Base-by-base conservation (phyloP, 164 flowering plant genomes). In the Akebia trifoliata region DNA sequence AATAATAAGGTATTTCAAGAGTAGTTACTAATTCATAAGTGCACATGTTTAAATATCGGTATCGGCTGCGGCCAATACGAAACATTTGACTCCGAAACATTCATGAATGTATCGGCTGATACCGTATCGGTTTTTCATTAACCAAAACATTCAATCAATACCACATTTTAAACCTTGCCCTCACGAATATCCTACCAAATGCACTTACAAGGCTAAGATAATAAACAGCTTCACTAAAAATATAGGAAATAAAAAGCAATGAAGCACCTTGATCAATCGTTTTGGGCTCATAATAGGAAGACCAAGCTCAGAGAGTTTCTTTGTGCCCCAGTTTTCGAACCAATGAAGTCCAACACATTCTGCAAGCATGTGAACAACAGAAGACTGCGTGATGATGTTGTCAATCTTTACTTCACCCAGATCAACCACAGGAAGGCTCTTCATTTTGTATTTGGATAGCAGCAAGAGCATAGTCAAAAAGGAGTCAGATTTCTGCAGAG, bases 371-470 rank as follows among this genome's bases (percentile, higher is more conserved):
- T 90, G 99, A 57, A 94, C 84, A 29, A 94, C 99, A 54, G 89
- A 80, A 51, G 96, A 74, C 64, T 94, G 99, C 7, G 97, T 83
- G 66, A 94, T 76, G 46, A 90, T 76, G 72, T 84, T 90, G 29
- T 84, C 85, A 42, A 94, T 76, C 69, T 67, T 87, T 58, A 72
- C 76, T 39, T 76, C 90, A 25, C 91, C 91, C 30, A 77, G 68
- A 69, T 91, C 95, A 56, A 94, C 87, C 37, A 90, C 96, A 28
- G 99, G 97, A 62, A 94, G 63, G 62, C 99, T 90, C 76, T 94
- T 94, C 97, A 93, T 90, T 75, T 83, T 87, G 76, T 94, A 90
- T 65, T 94, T 90, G 7, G 99, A 94, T 18, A 94, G 84, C 59
- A 94, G 76, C 70, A 94, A 59, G 5, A 94, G 80, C 95, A 94